Evolutionary conservation across 257 asterid genomes (phyloP), one percentile per base, ranked within the genome.

Genomic region (Fraxinus excelsior): DNA sequence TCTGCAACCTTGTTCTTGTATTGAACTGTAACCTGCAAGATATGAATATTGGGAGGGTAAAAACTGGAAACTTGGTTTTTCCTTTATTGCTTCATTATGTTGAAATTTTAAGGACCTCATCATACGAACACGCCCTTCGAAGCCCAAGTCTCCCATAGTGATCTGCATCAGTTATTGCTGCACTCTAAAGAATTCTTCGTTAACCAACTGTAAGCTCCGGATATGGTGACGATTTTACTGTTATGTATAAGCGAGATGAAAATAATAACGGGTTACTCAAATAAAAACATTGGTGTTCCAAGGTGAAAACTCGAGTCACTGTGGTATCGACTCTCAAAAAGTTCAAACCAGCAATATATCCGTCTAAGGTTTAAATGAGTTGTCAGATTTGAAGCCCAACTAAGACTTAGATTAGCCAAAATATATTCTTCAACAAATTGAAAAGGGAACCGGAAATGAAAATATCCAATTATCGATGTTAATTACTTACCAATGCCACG

Each of bases 401-500:
- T 37, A 40, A 40, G 3, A 40, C 13, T 40, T 40, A 9, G 16
- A 40, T 10, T 40, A 40, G 16, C 16, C 3, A 12, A 40, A 40
- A 40, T 40, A 40, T 40, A 10, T 40, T 40, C 42, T 8, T 1
- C 42, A 37, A 37, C 42, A 37, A 37, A 35, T 38, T 14, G 0
- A 10, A 8, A 9, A 38, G 46, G 46, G 46, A 10, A 40, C 16
- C 11, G 49, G 12, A 40, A 40, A 40, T 40, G 16, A 40, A 40
- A 10, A 40, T 11, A 40, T 40, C 13, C 4, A 11, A 84, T 94
- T 93, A 87, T 93, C 96, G 44, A 42, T 86, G 34, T 90, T 95
- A 66, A 96, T 90, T 44, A 53, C 92, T 91, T 75, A 96, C 98
- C 92, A 93, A 46, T 81, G 70, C 98, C 98, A 4, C 96, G 96